phyloP scores from a whole-genome alignment of 139 green algal genomes.

The Tetradesmus lagerheimii region DNA sequence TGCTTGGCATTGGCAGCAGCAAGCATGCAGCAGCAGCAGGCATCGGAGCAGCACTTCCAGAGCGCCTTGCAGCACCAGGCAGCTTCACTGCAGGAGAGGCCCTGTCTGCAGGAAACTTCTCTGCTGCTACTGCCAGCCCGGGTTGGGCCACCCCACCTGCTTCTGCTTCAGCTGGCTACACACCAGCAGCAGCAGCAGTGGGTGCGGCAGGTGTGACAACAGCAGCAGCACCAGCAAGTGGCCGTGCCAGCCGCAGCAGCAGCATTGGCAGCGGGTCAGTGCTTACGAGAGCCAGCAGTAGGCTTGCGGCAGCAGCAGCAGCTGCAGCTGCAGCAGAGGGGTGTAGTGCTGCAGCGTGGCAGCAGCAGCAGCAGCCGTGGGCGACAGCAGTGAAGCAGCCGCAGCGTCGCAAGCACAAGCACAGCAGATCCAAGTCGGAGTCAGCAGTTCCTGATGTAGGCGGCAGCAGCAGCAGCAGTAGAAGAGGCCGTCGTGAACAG shows the following conservation, averaged over 20 bases:
- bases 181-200: constrained; percentile 22
- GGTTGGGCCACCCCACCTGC: constrained; percentile 35
- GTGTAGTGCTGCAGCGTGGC: background rate
- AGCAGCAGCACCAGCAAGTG: background rate
- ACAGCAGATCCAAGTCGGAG: background rate
- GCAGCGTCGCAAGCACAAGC: background rate
- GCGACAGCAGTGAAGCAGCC: background rate
- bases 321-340: background rate
- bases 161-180: background rate
- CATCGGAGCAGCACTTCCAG: background rate
- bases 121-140: background rate
- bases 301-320: background rate
- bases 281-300: background rate
- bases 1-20: constrained; percentile 41
- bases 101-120: background rate
- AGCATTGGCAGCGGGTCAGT: background rate
- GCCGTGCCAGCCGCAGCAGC: constrained; percentile 2
- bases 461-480: constrained; percentile 4
- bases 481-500: background rate
- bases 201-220: background rate
- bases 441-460: background rate
- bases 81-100: background rate
- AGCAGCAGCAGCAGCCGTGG: background rate
- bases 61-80: background rate
- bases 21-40: constrained; percentile 1